Evolutionary conservation across 495 filamentous ascomycete species (phyloP), one percentile per base, ranked within the genome.

Genomic region (Parmelia sp.): DNA sequence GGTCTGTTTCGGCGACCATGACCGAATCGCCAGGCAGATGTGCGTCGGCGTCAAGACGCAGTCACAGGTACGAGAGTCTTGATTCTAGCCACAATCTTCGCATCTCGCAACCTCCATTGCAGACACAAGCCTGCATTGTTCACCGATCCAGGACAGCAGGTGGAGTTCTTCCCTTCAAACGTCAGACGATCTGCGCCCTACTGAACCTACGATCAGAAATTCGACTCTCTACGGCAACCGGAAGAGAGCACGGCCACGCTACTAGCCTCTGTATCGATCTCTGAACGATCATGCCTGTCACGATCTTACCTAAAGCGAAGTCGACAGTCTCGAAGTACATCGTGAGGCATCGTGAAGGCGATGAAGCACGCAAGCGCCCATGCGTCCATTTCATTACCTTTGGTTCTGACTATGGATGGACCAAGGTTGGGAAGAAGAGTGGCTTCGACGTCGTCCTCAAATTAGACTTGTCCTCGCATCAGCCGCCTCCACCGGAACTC

Each of bases 381-480:
- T 55, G 47, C 45, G 39, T 62, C 11, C 42, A 62, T 29, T 47
- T 64, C 55, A 39, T 56, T 40, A 64, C 55, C 40, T 64, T 35
- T 55, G 62, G 55, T 23, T 31, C 17, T 5, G 10, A 3, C 10
- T 36, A 58, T 3, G 53, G 62, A 25, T 2, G 15, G n/a, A 27
- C 62, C 9, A 6, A 27, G 7, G 12, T 49, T n/a, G n/a, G n/a
- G n/a, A n/a, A n/a, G n/a, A n/a, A n/a, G 17, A 4, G 6, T 21
- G 19, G 21, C 19, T n/a, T 45, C n/a, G 39, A 36, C 19, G 37
- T 25, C n/a, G 11, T 64, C 62, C 27, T 64, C 12, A 14, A 10
- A 3, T 8, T 64, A 17, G 45, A 64, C 53, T 59, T 55, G n/a
- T 27, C 17, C 29, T 9, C 23, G 12, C 40, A 45, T 6, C 5